Conservation (phyloP, 2,329 filamentous ascomycete genomes). For the Claviceps monticola region DNA sequence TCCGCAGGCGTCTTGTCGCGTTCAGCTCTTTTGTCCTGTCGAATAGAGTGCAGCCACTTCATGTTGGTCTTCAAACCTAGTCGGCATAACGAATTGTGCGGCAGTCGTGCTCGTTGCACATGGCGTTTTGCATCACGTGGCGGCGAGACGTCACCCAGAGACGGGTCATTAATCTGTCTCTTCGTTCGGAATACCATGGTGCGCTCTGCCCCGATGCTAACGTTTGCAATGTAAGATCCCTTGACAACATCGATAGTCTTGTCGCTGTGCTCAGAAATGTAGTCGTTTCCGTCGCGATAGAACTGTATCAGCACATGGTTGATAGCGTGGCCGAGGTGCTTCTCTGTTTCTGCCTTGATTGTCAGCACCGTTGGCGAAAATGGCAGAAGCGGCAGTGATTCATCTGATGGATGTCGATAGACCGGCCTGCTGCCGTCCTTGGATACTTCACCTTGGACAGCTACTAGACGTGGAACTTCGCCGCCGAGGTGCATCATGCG, state of each 20-base stretch:
- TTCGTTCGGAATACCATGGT: conserved; percentile 86
- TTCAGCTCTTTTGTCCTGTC: conserved; percentile 62
- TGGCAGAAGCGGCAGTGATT: conserved; percentile 60
- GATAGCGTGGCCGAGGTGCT: conserved; percentile 59
- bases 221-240: conserved; percentile 75
- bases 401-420: conserved; percentile 90
- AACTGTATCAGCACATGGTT: conserved; percentile 91
- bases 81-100: conserved; percentile 79
- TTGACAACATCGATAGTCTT: conserved; percentile 86
- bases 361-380: conserved; percentile 62
- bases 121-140: conserved; percentile 28
- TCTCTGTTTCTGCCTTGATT: conserved; percentile 57
- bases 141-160: not conserved
- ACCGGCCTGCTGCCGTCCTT: conserved; percentile 65
- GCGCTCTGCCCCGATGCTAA: conserved; percentile 82
- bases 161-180: conserved; percentile 33
- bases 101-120: conserved; percentile 56
- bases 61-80: conserved; percentile 72
- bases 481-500: conserved; percentile 87
- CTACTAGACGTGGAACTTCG: conserved; percentile 80
- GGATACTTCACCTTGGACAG: conserved; percentile 64
- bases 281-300: conserved; percentile 79
- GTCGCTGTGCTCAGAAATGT: conserved; percentile 93
- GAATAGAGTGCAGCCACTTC: conserved; percentile 85
- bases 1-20: conserved; percentile 57